Conservation (phyloP, 768 basidiomycete genomes). For the Leccinum arenicola region DNA sequence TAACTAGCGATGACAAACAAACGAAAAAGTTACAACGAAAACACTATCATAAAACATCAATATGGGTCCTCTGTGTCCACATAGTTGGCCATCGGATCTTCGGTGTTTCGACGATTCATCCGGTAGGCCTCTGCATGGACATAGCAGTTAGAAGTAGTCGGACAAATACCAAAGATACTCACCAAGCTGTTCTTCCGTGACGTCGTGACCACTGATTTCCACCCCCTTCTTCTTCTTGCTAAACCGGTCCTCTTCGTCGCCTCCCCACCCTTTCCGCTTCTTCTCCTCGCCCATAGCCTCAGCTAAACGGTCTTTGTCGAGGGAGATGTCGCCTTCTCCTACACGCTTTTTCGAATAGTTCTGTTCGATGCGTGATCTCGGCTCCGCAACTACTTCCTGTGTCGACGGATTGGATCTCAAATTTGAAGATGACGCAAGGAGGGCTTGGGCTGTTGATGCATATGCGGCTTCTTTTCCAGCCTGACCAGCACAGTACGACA, state of each 20-base stretch:
- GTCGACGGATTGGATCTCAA: constrained; percentile 26
- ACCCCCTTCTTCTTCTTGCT: constrained; percentile 59
- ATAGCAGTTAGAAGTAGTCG: constrained; percentile 8
- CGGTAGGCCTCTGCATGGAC: constrained; percentile 80
- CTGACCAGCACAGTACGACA: constrained; percentile 89
- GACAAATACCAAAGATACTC: constrained; percentile 25
- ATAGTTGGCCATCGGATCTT: constrained; percentile 95
- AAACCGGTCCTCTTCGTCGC: constrained; percentile 50
- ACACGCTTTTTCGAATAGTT: constrained; percentile 77
- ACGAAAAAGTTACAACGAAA: background rate
- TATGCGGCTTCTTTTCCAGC: constrained; percentile 77
- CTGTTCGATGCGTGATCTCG: constrained; percentile 51
- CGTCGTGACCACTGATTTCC: constrained; percentile 62
- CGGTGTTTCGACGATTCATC: constrained; percentile 62
- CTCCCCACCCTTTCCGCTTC: constrained; percentile 67
- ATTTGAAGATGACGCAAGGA: constrained; percentile 47
- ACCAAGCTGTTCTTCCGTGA: constrained; percentile 89
- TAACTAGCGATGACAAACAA: background rate
- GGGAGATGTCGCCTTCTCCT: constrained; percentile 76
- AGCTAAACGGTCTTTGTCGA: constrained; percentile 68
- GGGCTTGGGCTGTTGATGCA: constrained; percentile 70
- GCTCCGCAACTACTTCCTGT: constrained; percentile 30
- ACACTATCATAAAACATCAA: constrained; percentile 1
- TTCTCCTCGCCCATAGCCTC: constrained; percentile 75
- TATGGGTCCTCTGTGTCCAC: constrained; percentile 52